Base-by-base conservation (phyloP, 176 grass and related monocot genomes). In the Juncus effusus region DNA sequence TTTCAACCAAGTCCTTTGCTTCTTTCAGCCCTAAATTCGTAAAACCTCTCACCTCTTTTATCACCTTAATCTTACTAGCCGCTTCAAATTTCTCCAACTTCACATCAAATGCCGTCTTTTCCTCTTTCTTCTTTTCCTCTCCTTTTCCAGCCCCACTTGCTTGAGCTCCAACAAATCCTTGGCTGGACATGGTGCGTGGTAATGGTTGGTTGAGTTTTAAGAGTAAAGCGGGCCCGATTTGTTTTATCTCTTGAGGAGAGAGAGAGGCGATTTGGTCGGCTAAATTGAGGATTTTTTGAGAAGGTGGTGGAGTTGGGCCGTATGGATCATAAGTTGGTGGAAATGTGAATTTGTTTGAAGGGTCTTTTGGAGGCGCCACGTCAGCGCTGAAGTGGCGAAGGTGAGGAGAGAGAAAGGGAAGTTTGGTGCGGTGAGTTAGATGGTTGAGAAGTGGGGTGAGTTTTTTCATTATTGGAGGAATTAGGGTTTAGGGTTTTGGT, bases 11-110 rank as follows among this genome's bases (percentile, higher is more conserved):
- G 16, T 97, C 94, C 71, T 97, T 97, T 0, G 94, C 94, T 41
- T 97, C 94, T 56, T 92, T 97, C 78, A 97, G 42, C 9, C 94
- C 94, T 40, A 97, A 70, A 86, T 75, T 84, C 0, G 94, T 97
- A 55, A 97, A 92, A 37, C 85, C 81, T 61, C 94, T 81, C 68
- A 97, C 86, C 82, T 97, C 94, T 74, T 97, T 97, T 53, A 97
- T 97, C 59, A 97, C 90, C 83, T 97, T 97, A 58, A 97, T 97
- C 73, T 97, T 97, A 2, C 88, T 75, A 64, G 88, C 82, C 61
- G 94, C 67, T 7, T 97, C 94, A 16, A 92, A 97, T 61, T 97
- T 97, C 83, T 97, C 94, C 73, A 96, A 52, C 74, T 91, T 96
- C 12, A 97, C 77, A 80, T 97, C 94, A 5, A 92, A 92, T 8